Evolutionary conservation across 176 grass and related monocot genomes (phyloP).

Genomic region (Phragmites australis): DNA sequence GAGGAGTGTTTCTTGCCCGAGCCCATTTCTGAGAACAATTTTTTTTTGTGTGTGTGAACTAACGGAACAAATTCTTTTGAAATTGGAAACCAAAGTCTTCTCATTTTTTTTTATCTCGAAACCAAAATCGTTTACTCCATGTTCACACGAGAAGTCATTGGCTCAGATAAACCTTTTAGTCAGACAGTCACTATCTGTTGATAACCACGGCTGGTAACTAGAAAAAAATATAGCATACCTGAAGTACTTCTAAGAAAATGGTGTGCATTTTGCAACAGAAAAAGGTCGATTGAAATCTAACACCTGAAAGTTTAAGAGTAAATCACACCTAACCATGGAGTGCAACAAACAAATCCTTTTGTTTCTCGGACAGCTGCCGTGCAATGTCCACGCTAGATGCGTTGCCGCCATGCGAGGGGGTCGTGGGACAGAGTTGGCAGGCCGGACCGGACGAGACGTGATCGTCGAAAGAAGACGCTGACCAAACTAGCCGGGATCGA

Average conservation of each 20-base stretch:
- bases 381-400: slow-evolving; percentile 34
- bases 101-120: too few relatives aligned
- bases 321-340: neutral
- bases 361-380: too few relatives aligned
- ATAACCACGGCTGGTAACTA: neutral
- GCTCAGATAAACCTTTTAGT: too few relatives aligned
- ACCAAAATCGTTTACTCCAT: too few relatives aligned
- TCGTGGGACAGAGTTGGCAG: slow-evolving; percentile 18
- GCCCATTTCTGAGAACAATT: too few relatives aligned
- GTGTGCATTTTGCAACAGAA: neutral
- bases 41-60: too few relatives aligned
- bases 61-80: too few relatives aligned
- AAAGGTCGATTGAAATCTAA: neutral
- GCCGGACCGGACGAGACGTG: neutral
- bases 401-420: slow-evolving; percentile 1
- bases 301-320: neutral
- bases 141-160: too few relatives aligned
- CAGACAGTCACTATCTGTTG: too few relatives aligned
- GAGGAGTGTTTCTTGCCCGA: too few relatives aligned
- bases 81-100: too few relatives aligned
- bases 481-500: slow-evolving; percentile 34
- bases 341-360: neutral
- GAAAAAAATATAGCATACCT: neutral
- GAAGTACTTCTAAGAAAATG: neutral
- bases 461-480: neutral